These are phyloP conservation scores for Lactifluus pinguis DNA, from an alignment of 768 basidiomycete genomes.

Conservation along the genomic window DNA sequence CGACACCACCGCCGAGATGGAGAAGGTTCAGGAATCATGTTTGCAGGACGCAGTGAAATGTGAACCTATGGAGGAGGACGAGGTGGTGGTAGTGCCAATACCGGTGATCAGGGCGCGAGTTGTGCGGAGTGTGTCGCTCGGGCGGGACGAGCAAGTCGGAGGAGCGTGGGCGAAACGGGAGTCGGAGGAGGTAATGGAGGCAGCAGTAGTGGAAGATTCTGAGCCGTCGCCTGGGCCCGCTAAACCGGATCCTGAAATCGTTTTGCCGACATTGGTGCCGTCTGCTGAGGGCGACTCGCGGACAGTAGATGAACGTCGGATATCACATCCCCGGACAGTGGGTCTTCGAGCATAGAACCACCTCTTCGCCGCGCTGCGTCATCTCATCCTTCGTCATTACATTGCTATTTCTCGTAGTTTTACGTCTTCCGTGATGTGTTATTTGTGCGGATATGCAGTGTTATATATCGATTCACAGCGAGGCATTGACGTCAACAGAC, in stretches of 20 bases:
- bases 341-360: slow-evolving; percentile 23
- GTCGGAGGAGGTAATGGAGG: neutral
- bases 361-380: neutral
- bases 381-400: neutral
- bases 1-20: slow-evolving; percentile 43
- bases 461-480: neutral
- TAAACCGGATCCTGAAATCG: neutral
- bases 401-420: neutral
- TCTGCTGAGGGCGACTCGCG: slow-evolving; percentile 1
- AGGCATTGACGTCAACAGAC: neutral
- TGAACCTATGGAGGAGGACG: neutral
- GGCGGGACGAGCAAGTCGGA: neutral
- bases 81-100: neutral
- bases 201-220: neutral
- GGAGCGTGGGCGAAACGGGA: slow-evolving; percentile 2
- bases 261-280: neutral
- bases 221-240: neutral
- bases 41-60: neutral
- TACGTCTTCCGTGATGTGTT: neutral
- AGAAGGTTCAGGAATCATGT: slow-evolving; percentile 17
- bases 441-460: neutral
- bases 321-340: slow-evolving; percentile 18
- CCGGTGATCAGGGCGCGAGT: slow-evolving; percentile 11
- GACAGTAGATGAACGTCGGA: slow-evolving; percentile 17
- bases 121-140: slow-evolving; percentile 22